Evolutionary conservation across 805 yeast genomes (phyloP).

Genomic region (Lipomyces japonicus): DNA sequence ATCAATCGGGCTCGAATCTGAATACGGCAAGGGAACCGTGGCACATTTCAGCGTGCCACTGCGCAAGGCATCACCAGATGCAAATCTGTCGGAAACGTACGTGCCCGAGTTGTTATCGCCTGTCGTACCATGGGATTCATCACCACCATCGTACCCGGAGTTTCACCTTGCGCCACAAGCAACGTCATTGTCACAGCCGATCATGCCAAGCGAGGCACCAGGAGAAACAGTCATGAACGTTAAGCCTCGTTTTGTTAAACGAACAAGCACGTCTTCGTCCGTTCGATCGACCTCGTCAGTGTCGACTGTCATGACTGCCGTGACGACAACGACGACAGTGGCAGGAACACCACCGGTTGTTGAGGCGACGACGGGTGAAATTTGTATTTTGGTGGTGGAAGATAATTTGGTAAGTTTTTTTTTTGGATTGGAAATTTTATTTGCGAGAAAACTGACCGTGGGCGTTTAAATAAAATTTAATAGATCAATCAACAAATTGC

Average conservation of each 20-base stretch:
- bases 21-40: conserved; percentile 47
- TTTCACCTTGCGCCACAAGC: background rate
- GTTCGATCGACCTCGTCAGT: background rate
- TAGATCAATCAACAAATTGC: conserved; percentile 29
- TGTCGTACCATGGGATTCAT: conserved; percentile 10
- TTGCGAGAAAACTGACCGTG: background rate
- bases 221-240: too few relatives aligned
- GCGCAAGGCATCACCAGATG: conserved; percentile 11
- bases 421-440: background rate
- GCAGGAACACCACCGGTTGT: background rate
- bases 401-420: conserved; percentile 23
- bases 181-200: too few relatives aligned
- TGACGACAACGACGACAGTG: too few relatives aligned
- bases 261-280: background rate
- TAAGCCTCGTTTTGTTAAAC: background rate
- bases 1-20: conserved; percentile 44
- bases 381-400: conserved; percentile 26
- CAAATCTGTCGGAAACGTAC: conserved; percentile 34
- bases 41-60: conserved; percentile 42
- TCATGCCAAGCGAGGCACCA: background rate
- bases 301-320: background rate
- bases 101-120: background rate
- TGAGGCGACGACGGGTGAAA: background rate
- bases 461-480: too few relatives aligned
- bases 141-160: background rate